Evolutionary conservation across 202 grass and related monocot species (phyloP).

Genomic region (Miscanthus sacchariflorus): DNA sequence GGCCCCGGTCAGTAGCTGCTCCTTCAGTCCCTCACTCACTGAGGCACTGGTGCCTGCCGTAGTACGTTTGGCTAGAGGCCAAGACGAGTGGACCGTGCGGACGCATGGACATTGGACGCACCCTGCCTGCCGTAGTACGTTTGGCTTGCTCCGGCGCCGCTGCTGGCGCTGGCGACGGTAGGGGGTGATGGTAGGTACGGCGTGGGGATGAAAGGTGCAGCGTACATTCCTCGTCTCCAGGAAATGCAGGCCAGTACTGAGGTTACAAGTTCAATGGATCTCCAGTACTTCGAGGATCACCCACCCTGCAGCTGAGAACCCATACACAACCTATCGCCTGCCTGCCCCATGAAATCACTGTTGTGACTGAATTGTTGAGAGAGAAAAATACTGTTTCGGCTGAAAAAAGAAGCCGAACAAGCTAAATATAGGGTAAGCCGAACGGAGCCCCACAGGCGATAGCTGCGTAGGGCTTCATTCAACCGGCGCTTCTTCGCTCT

Average conservation of each 20-base stretch:
- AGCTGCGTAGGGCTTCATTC: no score
- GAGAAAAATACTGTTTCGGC: no score
- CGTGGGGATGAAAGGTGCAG: conserved; percentile 27
- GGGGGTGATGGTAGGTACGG: not conserved
- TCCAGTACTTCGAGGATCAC: conserved; percentile 18
- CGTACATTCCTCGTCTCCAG: not conserved
- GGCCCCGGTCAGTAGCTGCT: not conserved
- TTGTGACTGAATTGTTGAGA: no score
- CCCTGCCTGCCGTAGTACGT: not conserved
- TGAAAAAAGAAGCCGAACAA: no score
- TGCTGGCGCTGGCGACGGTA: not conserved
- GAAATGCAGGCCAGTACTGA: not conserved
- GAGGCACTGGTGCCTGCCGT: no score
- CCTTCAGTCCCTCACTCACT: no score
- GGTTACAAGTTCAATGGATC: not conserved
- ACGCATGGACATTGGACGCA: not conserved
- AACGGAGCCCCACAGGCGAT: no score
- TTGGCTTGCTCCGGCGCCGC: not conserved
- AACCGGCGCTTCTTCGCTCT: no score
- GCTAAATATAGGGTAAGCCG: no score
- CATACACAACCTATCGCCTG: not conserved
- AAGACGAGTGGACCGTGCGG: not conserved
- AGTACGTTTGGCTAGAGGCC: not conserved
- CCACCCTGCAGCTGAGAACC: not conserved
- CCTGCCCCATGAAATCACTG: no score